A percentile compares a stretch with the other conserved stretches of the same genome.
Conservation (phyloP, 257 asterid genomes). For the Solanum raphanifolium region DNA sequence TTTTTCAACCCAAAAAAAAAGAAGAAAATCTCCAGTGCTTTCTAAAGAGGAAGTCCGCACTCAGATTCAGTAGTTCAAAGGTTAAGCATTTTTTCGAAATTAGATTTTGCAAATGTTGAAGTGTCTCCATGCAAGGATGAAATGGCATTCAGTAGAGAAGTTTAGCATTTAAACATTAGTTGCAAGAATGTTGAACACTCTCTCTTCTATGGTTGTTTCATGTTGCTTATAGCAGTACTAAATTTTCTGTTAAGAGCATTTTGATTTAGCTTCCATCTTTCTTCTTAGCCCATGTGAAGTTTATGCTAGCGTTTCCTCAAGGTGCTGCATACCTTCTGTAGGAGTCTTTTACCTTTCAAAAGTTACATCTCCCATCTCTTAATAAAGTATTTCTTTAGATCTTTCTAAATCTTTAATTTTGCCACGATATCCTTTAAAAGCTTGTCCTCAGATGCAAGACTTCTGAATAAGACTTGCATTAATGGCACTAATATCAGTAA, state of each 20-base stretch:
- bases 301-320: background rate
- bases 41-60: background rate
- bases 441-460: background rate
- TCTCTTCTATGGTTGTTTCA: background rate
- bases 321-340: background rate
- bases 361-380: background rate
- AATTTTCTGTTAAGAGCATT: background rate
- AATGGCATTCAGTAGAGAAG: background rate
- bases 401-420: background rate
- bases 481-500: background rate
- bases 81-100: background rate
- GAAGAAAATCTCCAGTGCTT: background rate
- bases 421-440: background rate
- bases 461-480: background rate
- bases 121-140: background rate
- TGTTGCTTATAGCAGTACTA: background rate
- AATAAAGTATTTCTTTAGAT: background rate
- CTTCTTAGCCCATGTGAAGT: background rate
- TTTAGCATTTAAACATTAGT: background rate
- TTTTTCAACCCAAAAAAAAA: background rate
- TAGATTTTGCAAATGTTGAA: background rate
- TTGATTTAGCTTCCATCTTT: background rate
- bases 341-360: background rate
- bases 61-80: background rate
- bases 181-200: background rate